These are phyloP conservation scores for Datura wrightii DNA, from an alignment of 257 asterid species.

Conservation along the genomic window DNA sequence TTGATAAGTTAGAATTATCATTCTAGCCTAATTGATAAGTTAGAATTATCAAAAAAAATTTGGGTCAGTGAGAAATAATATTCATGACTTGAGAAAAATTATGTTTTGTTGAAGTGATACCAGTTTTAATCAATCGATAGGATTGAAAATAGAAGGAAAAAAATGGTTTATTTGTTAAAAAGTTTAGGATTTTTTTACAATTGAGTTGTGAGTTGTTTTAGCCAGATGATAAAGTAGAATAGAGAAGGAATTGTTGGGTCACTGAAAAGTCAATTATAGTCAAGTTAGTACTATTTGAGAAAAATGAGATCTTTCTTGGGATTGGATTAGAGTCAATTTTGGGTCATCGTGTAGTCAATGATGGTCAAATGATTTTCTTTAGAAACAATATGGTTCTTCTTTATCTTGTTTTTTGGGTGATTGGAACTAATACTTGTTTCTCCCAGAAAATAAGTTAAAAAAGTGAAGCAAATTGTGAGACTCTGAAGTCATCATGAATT, in stretches of 20 bases:
- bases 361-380: slow-evolving; percentile 3
- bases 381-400: background rate
- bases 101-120: background rate
- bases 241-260: background rate
- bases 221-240: background rate
- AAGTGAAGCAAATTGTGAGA: background rate
- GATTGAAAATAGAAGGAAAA: background rate
- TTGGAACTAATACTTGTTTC: background rate
- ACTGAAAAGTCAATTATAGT: background rate
- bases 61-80: slow-evolving; percentile 1
- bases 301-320: background rate
- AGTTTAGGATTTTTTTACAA: background rate
- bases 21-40: background rate
- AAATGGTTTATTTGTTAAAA: background rate
- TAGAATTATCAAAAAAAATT: background rate
- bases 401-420: background rate
- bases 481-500: background rate
- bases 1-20: background rate
- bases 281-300: slow-evolving; percentile 13
- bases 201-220: background rate
- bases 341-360: background rate
- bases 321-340: slow-evolving; percentile 22
- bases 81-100: background rate
- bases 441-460: background rate
- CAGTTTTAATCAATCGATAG: background rate